Evolutionary conservation across 2,329 filamentous ascomycete genomes (phyloP).

Genomic region (Sarocladium brachiariae): DNA sequence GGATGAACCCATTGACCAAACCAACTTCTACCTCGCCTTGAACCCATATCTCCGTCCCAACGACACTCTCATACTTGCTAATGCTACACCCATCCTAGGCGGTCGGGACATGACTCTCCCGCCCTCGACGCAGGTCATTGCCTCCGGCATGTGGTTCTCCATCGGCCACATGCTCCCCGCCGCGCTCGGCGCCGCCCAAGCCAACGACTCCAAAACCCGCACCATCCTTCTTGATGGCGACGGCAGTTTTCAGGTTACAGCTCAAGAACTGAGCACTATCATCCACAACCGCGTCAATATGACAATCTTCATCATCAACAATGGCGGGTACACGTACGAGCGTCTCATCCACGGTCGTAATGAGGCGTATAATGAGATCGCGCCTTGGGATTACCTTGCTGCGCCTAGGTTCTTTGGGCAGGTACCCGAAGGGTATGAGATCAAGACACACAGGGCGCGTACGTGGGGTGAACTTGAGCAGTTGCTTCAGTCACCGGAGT

Average conservation of each 20-base stretch:
- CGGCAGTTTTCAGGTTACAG: slow-evolving; percentile 60
- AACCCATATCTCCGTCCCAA: background rate
- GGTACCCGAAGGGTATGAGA: slow-evolving; percentile 22
- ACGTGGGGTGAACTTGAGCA: slow-evolving; percentile 5
- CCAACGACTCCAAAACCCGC: slow-evolving; percentile 27
- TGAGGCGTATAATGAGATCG: slow-evolving; percentile 47
- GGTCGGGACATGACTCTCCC: background rate
- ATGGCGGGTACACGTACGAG: slow-evolving; percentile 54
- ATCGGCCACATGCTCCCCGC: slow-evolving; percentile 56
- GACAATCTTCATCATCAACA: slow-evolving; percentile 49
- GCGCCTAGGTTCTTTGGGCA: slow-evolving; percentile 42
- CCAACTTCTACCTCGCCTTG: slow-evolving; percentile 6
- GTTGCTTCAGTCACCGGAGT: background rate
- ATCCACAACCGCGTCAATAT: slow-evolving; percentile 45
- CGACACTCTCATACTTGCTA: slow-evolving; percentile 2
- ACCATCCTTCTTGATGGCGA: slow-evolving; percentile 56
- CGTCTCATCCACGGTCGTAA: slow-evolving; percentile 48
- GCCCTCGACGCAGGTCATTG: background rate
- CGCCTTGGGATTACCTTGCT: slow-evolving; percentile 44
- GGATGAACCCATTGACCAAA: slow-evolving; percentile 4
- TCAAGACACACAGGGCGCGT: slow-evolving; percentile 1
- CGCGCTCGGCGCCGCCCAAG: slow-evolving; percentile 48
- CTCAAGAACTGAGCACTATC: slow-evolving; percentile 59
- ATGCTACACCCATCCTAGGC: slow-evolving; percentile 3
- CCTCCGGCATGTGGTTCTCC: slow-evolving; percentile 43